Evolutionary conservation across 2,329 filamentous ascomycete species (phyloP).

Genomic region (Fusarium paranaense): DNA sequence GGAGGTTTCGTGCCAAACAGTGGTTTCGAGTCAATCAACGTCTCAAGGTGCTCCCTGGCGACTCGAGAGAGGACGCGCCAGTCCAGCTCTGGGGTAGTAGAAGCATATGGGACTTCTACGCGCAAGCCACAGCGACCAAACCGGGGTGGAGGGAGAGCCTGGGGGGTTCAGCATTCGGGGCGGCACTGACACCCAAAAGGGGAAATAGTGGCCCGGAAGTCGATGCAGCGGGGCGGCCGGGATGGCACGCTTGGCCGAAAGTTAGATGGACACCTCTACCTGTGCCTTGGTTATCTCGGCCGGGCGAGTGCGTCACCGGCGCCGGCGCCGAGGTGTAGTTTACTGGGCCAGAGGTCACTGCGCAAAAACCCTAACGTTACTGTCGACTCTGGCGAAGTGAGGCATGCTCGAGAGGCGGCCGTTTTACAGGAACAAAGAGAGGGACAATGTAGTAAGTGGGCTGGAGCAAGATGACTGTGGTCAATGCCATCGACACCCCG

Average conservation of each 20-base stretch:
- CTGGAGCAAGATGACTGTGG: slow-evolving; percentile 19
- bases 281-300: slow-evolving; percentile 31
- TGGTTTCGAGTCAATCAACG: slow-evolving; percentile 43
- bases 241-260: slow-evolving; percentile 35
- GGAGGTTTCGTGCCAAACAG: slow-evolving; percentile 12
- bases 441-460: slow-evolving; percentile 3
- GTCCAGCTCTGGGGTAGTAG: slow-evolving; percentile 32
- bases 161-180: slow-evolving; percentile 29
- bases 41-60: slow-evolving; percentile 37
- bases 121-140: slow-evolving; percentile 34
- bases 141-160: slow-evolving; percentile 35
- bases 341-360: slow-evolving; percentile 15
- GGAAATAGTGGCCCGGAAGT: slow-evolving; percentile 42
- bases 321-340: slow-evolving; percentile 21
- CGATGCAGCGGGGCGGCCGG: slow-evolving; percentile 38
- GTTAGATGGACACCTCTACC: slow-evolving; percentile 28
- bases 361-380: slow-evolving; percentile 24
- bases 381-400: slow-evolving; percentile 31
- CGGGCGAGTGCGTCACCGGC: slow-evolving; percentile 31
- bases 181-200: slow-evolving; percentile 41
- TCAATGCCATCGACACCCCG: slow-evolving; percentile 36
- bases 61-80: slow-evolving; percentile 25
- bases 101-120: slow-evolving; percentile 34
- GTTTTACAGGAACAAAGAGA: background rate
- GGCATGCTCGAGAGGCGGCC: slow-evolving; percentile 12